These are phyloP conservation scores for Davidsoniella australis DNA, from an alignment of 2,329 filamentous ascomycete genomes.

Conservation along the genomic window DNA sequence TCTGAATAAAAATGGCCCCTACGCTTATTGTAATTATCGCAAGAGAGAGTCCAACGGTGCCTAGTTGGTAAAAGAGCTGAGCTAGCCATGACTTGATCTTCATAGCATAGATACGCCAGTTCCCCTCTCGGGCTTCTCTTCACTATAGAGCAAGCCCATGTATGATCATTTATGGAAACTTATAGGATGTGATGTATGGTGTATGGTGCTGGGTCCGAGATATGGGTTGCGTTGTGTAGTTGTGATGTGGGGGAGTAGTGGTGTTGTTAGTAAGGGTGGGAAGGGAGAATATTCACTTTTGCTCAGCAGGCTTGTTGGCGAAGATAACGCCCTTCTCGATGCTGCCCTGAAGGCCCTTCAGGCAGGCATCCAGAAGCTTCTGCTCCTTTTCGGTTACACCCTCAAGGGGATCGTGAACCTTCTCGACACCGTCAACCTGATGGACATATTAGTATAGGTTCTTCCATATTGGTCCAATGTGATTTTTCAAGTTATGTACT, in stretches of 20 bases:
- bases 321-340: slow-evolving; percentile 90
- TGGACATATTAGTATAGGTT: slow-evolving; percentile 16
- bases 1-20: no score
- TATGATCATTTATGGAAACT: not conserved
- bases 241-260: not conserved
- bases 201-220: not conserved
- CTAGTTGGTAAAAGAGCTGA: no score
- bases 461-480: not conserved
- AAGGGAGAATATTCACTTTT: slow-evolving; percentile 49
- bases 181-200: slow-evolving; percentile 5
- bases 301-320: slow-evolving; percentile 58
- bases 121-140: not conserved
- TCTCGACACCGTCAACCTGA: slow-evolving; percentile 69
- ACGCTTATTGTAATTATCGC: no score
- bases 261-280: not conserved
- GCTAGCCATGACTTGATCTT: no score
- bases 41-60: no score
- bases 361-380: slow-evolving; percentile 59
- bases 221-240: slow-evolving; percentile 6
- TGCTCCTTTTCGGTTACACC: slow-evolving; percentile 75
- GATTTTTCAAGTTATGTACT: slow-evolving; percentile 24
- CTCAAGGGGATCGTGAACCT: slow-evolving; percentile 63
- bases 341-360: slow-evolving; percentile 73
- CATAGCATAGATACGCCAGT: not conserved
- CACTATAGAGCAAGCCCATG: not conserved